Conservation (phyloP, 2,329 filamentous ascomycete genomes). For the Diaporthe longicolla region DNA sequence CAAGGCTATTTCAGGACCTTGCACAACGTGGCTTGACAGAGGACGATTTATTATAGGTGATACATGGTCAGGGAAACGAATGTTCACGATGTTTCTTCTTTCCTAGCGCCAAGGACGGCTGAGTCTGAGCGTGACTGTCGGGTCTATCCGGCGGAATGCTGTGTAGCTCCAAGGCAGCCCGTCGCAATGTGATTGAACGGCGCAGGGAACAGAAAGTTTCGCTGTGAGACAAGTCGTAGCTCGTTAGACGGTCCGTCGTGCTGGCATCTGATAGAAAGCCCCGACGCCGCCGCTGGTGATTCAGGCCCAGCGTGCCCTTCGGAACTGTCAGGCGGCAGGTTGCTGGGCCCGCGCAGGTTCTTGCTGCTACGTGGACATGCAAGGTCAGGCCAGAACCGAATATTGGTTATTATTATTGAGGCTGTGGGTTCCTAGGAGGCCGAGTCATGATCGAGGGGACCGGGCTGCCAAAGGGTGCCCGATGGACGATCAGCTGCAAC, state of each 20-base stretch:
- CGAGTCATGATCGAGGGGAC: conserved; percentile 23
- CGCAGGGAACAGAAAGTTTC: conserved; percentile 22
- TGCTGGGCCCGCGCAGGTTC: neutral
- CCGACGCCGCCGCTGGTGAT: conserved; percentile 10
- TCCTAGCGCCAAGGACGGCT: conserved; percentile 21
- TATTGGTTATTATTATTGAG: neutral
- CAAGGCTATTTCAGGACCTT: conserved; percentile 19
- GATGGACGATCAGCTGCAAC: conserved; percentile 26
- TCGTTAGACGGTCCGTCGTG: conserved; percentile 16
- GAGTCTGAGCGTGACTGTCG: conserved; percentile 30
- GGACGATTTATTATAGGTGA: conserved; percentile 22
- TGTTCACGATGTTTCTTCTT: conserved; percentile 32
- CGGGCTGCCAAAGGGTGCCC: conserved; percentile 15
- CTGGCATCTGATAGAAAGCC: conserved; percentile 14
- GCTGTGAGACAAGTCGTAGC: conserved; percentile 33
- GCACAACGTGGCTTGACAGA: conserved; percentile 37
- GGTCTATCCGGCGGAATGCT: conserved; percentile 35
- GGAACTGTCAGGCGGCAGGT: conserved; percentile 8
- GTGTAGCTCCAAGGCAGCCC: conserved; percentile 28
- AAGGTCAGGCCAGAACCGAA: conserved; percentile 1
- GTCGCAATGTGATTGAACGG: conserved; percentile 27
- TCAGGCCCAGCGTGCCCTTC: conserved; percentile 3
- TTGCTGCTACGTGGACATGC: conserved; percentile 18
- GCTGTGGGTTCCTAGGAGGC: conserved; percentile 2
- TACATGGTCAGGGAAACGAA: conserved; percentile 13